Evolutionary conservation across 768 basidiomycete species (phyloP), one percentile per base, ranked within the genome.

Genomic region (Tubosaeta sp.): DNA sequence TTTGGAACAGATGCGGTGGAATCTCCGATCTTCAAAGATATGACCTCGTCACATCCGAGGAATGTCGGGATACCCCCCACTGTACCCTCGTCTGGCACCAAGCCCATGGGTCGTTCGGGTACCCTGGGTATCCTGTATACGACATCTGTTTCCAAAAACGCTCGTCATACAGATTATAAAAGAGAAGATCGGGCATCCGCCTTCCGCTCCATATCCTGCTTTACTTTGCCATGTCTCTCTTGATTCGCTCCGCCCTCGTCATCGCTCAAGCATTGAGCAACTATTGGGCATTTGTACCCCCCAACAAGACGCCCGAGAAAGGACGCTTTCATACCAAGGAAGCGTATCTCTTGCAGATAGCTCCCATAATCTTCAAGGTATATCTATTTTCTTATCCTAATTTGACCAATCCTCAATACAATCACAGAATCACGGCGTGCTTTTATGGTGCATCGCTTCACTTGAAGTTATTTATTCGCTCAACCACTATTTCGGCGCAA

Each of bases 281-380:
- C 57, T 76, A 80, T 32, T 56, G 73, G 0, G 82, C 79, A 0
- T 78, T 72, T 56, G 78, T 77, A 0, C 80, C 82, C 1, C 82
- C 82, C 2, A 80, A 83, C 60, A 78, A 78, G 10, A 79, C 80
- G 0, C 74, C 71, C 0, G 51, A 60, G 30, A 79, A 79, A 48
- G 70, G 69, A 9, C 69, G 81, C 6, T 83, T 81, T 58, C 76
- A 81, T 61, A 80, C 76, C 0, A 69, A 79, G 16, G 76, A 78
- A 60, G 66, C 75, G 32, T 75, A 72, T 56, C 69, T 80, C 38
- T 69, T 83, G 32, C 78, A 78, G 48, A 77, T 83, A 25, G 82
- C 81, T 0, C 79, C 82, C 3, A 51, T 76, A 4, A 70, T 83
- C 18, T 81, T 83, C 69, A 77, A 77, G 68, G 82, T 78, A 54